Base-by-base conservation (phyloP, 1,284 basidiomycete genomes). In the Entoloma clypeatum region DNA sequence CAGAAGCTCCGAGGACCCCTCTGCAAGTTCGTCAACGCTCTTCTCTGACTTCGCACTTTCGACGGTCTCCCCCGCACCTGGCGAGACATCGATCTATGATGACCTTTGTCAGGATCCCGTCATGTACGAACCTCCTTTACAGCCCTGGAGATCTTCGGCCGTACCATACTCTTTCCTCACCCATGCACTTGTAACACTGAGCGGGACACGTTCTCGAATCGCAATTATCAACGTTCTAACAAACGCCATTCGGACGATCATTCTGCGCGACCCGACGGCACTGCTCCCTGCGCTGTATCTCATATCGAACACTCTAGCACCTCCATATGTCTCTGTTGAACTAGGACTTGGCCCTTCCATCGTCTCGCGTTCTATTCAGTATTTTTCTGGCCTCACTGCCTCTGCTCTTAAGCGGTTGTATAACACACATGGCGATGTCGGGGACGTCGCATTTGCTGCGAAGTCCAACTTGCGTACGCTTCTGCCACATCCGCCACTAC, bases 221-320 rank as follows among this genome's bases (percentile, higher is more conserved):
- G 63, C 72, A 22, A 95, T 96, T 49, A 67, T 84, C 30, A 81
- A 91, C 47, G 79, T 81, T 10, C 65, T 96, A 41, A 92, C 90
- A 17, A 96, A 96, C 49, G 64, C 79, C 7, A 64, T 96, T 8
- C 81, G 88, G 14, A 74, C 79, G 9, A 74, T 95, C 34, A 71
- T 83, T 42, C 62, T 67, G 24, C 77, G 82, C 47, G 81, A 92
- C 53, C 77, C 86, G 0, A 47, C 68, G 7, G 86, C 88, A 31
- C 72, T 96, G 31, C 64, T 87, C 29, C 76, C 88, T 9, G 72
- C 88, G n/a, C 69, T 95, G n/a, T 96, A 95, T 62, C 78, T 96
- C 18, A 70, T 94, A 27, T 91, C 89, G 18, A 96, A 94, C 61
- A 80, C 88, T 24, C 75, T 96, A 24, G 78, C 81, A 1, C 91